Percentiles rank a stretch among this genome's conserved stretches.
Evolutionary conservation across 2,329 filamentous ascomycete genomes (phyloP).

Genomic region (Chrysosporium keratinophilum): DNA sequence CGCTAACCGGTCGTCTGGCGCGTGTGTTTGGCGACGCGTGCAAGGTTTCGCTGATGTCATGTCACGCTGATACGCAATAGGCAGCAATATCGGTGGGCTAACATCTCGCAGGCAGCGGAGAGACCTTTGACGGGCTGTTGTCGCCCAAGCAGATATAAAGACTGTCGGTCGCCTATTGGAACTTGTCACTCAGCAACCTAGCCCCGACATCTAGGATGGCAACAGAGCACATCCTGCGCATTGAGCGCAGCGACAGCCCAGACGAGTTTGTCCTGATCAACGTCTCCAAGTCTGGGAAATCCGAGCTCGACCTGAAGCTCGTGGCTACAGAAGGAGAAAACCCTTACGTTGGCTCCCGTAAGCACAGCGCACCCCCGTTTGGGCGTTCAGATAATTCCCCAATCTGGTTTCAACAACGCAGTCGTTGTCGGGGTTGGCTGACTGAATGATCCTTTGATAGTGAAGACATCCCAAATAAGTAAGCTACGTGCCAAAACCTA

Average conservation of each 20-base stretch:
- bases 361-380: constrained; percentile 4
- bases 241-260: constrained; percentile 39
- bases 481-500: constrained; percentile 36
- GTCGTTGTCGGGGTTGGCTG: constrained; percentile 13
- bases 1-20: constrained; percentile 5
- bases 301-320: constrained; percentile 44
- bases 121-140: neutral
- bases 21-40: neutral
- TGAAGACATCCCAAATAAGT: constrained; percentile 29
- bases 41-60: constrained; percentile 8
- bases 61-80: constrained; percentile 3
- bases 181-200: no score
- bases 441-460: constrained; percentile 23
- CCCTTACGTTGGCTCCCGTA: constrained; percentile 43
- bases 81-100: neutral
- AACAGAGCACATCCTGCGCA: constrained; percentile 37
- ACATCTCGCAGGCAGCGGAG: neutral
- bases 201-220: constrained; percentile 8
- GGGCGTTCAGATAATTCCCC: neutral
- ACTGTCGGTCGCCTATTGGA: neutral
- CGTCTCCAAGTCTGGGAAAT: constrained; percentile 31
- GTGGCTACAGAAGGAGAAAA: constrained; percentile 49
- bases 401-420: constrained; percentile 13
- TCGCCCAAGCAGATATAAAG: neutral
- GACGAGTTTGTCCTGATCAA: constrained; percentile 41